A percentile compares a stretch with the other conserved stretches of the same genome.
These are phyloP conservation scores for Rheum nobile DNA, from an alignment of 148 eudicot genomes.

Conservation along the genomic window DNA sequence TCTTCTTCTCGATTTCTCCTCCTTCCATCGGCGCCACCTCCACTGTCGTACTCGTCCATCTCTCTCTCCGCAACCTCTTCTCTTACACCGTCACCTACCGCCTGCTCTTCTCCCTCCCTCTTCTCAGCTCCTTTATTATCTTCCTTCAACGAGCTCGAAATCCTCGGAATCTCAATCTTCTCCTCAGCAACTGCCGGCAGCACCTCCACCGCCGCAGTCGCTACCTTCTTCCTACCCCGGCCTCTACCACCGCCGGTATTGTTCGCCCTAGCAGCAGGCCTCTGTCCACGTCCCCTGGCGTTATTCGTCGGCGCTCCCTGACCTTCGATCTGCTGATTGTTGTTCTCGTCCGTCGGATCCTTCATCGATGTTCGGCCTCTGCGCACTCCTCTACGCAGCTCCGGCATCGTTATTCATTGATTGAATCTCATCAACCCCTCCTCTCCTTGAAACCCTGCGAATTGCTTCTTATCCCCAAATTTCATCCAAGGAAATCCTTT, in stretches of 20 bases:
- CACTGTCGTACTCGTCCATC: constrained; percentile 35
- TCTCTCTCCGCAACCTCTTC: constrained; percentile 21
- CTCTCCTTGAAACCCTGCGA: constrained; percentile 13
- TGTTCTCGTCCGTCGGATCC: constrained; percentile 17
- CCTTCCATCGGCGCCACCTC: constrained; percentile 12
- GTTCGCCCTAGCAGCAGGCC: too few species aligned
- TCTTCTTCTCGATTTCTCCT: too few species aligned
- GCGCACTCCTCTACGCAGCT: constrained; percentile 46
- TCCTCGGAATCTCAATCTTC: not conserved
- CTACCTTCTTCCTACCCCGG: constrained; percentile 8
- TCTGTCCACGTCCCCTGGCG: too few species aligned
- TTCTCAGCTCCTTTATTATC: too few species aligned
- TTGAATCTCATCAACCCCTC: not conserved
- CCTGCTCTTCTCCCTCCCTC: too few species aligned
- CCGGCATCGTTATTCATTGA: constrained; percentile 56
- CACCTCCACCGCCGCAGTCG: not conserved
- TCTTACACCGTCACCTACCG: too few species aligned
- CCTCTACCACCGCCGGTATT: constrained; percentile 5
- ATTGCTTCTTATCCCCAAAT: not conserved
- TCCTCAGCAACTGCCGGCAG: not conserved
- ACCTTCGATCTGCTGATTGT: not conserved
- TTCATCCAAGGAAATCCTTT: not conserved
- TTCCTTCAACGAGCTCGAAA: too few species aligned
- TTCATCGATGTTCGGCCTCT: constrained; percentile 49
- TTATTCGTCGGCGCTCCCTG: too few species aligned